Percentiles rank a stretch among this genome's conserved stretches.
phyloP scores from a whole-genome alignment of 768 basidiomycete genomes.

The Amanita polypyramis region DNA sequence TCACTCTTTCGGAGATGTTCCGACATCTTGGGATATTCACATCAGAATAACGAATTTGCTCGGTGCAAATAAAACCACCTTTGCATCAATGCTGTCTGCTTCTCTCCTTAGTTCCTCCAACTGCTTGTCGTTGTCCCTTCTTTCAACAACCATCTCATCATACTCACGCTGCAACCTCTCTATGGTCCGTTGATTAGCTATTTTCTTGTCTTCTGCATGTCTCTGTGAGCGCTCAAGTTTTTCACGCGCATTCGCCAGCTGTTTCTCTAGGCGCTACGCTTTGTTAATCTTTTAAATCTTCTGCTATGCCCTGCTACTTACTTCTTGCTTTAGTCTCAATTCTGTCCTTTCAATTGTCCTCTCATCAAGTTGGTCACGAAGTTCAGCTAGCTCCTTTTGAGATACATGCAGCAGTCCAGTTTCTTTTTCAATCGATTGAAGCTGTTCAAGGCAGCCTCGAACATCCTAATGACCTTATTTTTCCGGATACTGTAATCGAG shows the following conservation, averaged over 20 bases:
- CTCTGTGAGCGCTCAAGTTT: constrained; percentile 73
- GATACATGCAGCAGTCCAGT: constrained; percentile 48
- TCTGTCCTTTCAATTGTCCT: constrained; percentile 70
- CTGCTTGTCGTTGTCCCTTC: constrained; percentile 69
- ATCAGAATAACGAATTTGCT: background rate
- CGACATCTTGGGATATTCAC: constrained; percentile 42
- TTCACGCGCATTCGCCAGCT: constrained; percentile 71
- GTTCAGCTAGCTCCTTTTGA: constrained; percentile 57
- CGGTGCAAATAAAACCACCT: constrained; percentile 29
- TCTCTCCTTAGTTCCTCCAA: constrained; percentile 68
- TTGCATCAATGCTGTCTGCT: constrained; percentile 55
- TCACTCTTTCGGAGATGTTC: constrained; percentile 71
- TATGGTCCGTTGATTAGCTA: constrained; percentile 62
- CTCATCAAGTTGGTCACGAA: constrained; percentile 57
- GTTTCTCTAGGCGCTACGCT: constrained; percentile 65
- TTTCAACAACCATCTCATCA: constrained; percentile 65
- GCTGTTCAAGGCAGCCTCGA: constrained; percentile 59
- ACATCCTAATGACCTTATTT: constrained; percentile 43
- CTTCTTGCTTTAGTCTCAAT: constrained; percentile 59
- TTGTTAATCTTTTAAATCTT: background rate
- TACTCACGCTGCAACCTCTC: constrained; percentile 71
- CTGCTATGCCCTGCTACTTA: constrained; percentile 16
- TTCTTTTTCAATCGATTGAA: constrained; percentile 68
- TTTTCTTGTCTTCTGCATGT: constrained; percentile 72
- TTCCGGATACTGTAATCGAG: constrained; percentile 2